Base-by-base conservation (phyloP, 768 basidiomycete genomes). In the Lyophyllum semitale region DNA sequence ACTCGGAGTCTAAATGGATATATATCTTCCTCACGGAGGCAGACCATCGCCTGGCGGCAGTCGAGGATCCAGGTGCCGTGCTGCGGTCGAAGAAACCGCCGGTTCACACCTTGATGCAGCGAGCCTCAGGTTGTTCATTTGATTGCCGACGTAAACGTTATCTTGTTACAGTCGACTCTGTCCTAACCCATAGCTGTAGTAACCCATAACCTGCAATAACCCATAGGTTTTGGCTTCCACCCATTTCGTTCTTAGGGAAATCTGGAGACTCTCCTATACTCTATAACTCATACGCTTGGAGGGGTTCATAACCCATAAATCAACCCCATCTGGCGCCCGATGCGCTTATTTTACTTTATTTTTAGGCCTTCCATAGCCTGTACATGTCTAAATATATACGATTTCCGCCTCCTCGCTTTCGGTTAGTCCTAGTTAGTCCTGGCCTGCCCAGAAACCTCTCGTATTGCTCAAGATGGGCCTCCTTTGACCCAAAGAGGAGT, bases 131-230 rank as follows among this genome's bases (percentile, higher is more conserved):
- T n/a, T n/a, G n/a, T n/a, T n/a, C n/a, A n/a, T n/a, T n/a, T n/a
- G n/a, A n/a, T n/a, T n/a, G n/a, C n/a, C n/a, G n/a, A n/a, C n/a
- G n/a, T n/a, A n/a, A n/a, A n/a, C n/a, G n/a, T n/a, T n/a, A n/a
- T n/a, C n/a, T n/a, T n/a, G n/a, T n/a, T 54, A 59, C 58, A 53
- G 41, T 40, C 12, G 33, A 35, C 33, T 35, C 33, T 35, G 8
- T 35, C 33, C 33, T 35, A 35, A 35, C 8, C 33, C 33, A 35
- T 35, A 35, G 12, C 13, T 15, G 8, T 15, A 15, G 17, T 15
- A 35, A 7, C 33, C 33, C 33, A 35, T 35, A 35, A 35, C 33
- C 33, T 15, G 8, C 12, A 35, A 35, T 6, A 13, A 15, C 8
- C 33, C 33, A 35, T 35, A 15, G 33, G 3, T 35, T 35, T 35